These are phyloP conservation scores for Cylindrodendrum hubeiense DNA, from an alignment of 2,329 filamentous ascomycete species.

Conservation along the genomic window DNA sequence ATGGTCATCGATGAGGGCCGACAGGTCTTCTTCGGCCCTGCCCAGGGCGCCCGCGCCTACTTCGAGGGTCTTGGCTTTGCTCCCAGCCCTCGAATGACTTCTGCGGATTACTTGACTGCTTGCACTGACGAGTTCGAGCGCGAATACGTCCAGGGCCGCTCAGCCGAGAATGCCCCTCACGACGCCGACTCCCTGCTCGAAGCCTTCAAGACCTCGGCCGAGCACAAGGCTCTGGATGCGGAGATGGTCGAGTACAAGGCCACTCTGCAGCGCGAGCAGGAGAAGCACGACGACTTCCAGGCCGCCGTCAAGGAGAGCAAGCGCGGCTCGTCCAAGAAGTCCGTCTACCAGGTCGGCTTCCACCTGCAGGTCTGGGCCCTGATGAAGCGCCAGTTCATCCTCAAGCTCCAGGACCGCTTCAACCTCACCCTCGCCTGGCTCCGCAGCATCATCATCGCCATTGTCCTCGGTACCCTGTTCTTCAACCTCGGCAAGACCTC, in stretches of 20 bases:
- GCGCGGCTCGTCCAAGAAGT: constrained; percentile 78
- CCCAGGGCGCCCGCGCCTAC: constrained; percentile 75
- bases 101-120: constrained; percentile 84
- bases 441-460: constrained; percentile 76
- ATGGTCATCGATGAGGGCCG: constrained; percentile 82
- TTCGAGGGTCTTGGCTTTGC: constrained; percentile 84
- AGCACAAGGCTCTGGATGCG: constrained; percentile 65
- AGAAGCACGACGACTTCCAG: constrained; percentile 81
- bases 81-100: constrained; percentile 81
- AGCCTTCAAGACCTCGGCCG: constrained; percentile 76
- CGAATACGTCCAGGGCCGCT: constrained; percentile 77
- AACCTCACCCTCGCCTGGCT: constrained; percentile 80
- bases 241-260: constrained; percentile 79
- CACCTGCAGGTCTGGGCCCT: constrained; percentile 85
- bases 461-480: constrained; percentile 85
- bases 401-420: constrained; percentile 89
- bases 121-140: constrained; percentile 89
- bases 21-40: constrained; percentile 81
- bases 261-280: constrained; percentile 72
- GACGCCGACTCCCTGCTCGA: constrained; percentile 74
- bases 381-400: constrained; percentile 85
- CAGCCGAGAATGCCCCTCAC: constrained; percentile 75
- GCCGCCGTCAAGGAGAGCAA: constrained; percentile 83
- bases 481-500: constrained; percentile 75
- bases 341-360: constrained; percentile 87